phyloP scores from a whole-genome alignment of 2,329 filamentous ascomycete species.

The Penicillium sp. region DNA sequence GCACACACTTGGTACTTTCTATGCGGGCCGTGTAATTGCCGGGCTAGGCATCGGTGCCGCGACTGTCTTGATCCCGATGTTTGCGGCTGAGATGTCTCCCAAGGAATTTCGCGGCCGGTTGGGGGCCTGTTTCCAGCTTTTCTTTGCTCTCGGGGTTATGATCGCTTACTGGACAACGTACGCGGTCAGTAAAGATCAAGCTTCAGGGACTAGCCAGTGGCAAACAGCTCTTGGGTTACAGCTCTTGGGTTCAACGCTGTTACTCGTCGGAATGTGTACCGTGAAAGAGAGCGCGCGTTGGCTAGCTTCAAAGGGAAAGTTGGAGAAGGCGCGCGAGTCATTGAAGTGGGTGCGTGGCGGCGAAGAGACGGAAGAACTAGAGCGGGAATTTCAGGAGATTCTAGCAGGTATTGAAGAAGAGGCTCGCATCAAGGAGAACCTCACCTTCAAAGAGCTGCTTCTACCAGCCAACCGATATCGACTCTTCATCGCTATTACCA shows the following conservation, averaged over 20 bases:
- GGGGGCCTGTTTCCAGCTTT: constrained; percentile 41
- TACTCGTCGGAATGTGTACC: constrained; percentile 51
- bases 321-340: constrained; percentile 49
- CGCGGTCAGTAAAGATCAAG: constrained; percentile 44
- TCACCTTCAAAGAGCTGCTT: constrained; percentile 50
- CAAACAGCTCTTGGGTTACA: constrained; percentile 51
- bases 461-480: constrained; percentile 51
- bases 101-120: constrained; percentile 28
- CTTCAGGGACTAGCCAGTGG: constrained; percentile 47
- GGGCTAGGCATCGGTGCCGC: constrained; percentile 49
- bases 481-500: constrained; percentile 51
- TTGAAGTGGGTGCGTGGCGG: constrained; percentile 55
- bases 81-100: constrained; percentile 43
- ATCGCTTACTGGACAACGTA: constrained; percentile 51
- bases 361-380: constrained; percentile 36
- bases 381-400: constrained; percentile 39
- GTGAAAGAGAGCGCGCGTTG: constrained; percentile 51
- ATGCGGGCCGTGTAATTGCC: constrained; percentile 48
- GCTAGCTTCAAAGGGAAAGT: constrained; percentile 48
- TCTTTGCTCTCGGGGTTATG: constrained; percentile 40
- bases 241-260: constrained; percentile 48
- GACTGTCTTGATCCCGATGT: constrained; percentile 44
- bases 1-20: constrained; percentile 45
- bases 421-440: constrained; percentile 43
- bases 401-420: constrained; percentile 51